Evolutionary conservation across 1,139 yeast genomes (phyloP), one percentile per base, ranked within the genome.

Genomic region (Taiozyma sp.): DNA sequence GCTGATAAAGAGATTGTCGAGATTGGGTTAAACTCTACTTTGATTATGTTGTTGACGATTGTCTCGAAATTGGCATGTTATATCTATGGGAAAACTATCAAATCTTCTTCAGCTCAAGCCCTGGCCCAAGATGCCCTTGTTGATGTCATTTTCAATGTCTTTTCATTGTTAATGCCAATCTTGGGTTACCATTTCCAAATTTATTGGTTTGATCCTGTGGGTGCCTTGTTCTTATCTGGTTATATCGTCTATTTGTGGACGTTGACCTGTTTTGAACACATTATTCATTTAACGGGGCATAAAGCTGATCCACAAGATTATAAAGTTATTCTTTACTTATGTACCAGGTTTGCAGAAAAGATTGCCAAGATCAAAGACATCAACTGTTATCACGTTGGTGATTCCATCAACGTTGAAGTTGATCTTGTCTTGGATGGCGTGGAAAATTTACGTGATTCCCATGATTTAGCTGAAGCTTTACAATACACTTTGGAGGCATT

Each of bases 111-210:
- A 0, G 86, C 87, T 2, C 87, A 81, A 64, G 96, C 96, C 0
- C 70, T 87, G 51, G 90, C 93, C 2, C 93, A 86, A 64, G 96
- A 87, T 68, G 95, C 95, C 0, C 73, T 78, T 69, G 87, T 92
- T 0, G 96, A 87, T 66, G 80, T 87, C 44, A 77, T 86, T 4
- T 87, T 87, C 72, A 84, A 84, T 66, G 63, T 77, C 1, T 85
- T 87, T 43, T 86, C 93, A 2, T 74, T 87, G 44, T 59, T 86
- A 23, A 84, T 87, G 76, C 96, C 96, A 0, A 59, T 84, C 0
- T 42, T 78, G 0, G 93, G 93, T 4, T 72, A 75, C 54, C 60
- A 67, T 34, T 66, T 78, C 38, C 65, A 75, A 32, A 63, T 77
- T 19, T 83, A 91, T 87, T 84, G 91, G 90, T 64, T 84, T 44